Evolutionary conservation across 2,329 filamentous ascomycete genomes (phyloP), one percentile per base, ranked within the genome.

Genomic region (Leptodontidium sp.): DNA sequence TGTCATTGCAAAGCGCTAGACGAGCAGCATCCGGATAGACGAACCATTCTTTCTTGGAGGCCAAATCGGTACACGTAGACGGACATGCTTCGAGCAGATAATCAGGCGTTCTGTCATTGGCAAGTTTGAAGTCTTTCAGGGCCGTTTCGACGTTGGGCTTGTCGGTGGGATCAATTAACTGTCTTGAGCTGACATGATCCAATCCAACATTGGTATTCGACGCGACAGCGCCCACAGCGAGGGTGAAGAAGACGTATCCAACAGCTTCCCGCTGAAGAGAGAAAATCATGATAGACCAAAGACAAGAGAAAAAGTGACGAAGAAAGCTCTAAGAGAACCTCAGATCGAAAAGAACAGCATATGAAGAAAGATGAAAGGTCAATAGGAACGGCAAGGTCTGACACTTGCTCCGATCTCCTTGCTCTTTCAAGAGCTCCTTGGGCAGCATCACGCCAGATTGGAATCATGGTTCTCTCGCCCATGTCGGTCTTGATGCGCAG

Each of bases 11-110:
- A 15, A 50, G 29, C 47, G 9, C 29, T 15, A 64, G 61, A 38
- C 61, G 61, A 35, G 47, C 29, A 15, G 49, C 47, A 53, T 55
- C 49, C 24, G 47, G 32, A 21, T 64, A 64, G 14, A 55, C 61
- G n/a, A 50, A 50, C 61, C 61, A 64, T 55, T 55, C 52, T 29
- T 21, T 9, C 14, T 29, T 35, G n/a, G n/a, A n/a, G n/a, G n/a
- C 29, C 14, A 35, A 55, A 55, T 55, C 26, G 7, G 52, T 29
- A 35, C 52, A 55, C 26, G 29, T 14, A 14, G 52, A 55, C 8
- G 52, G 52, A 55, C 52, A 55, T 8, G 52, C 52, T 17, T 55
- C 52, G 26, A 55, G 52, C 9, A 55, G 29, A 55, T 55, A 55
- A n/a, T 17, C n/a, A 35, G 52, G 52, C 26, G 52, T 55, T 35